A percentile compares a stretch with the other conserved stretches of the same genome.
Evolutionary conservation across 2,329 filamentous ascomycete species (phyloP).

Genomic region (Phialemonium atrogriseum): DNA sequence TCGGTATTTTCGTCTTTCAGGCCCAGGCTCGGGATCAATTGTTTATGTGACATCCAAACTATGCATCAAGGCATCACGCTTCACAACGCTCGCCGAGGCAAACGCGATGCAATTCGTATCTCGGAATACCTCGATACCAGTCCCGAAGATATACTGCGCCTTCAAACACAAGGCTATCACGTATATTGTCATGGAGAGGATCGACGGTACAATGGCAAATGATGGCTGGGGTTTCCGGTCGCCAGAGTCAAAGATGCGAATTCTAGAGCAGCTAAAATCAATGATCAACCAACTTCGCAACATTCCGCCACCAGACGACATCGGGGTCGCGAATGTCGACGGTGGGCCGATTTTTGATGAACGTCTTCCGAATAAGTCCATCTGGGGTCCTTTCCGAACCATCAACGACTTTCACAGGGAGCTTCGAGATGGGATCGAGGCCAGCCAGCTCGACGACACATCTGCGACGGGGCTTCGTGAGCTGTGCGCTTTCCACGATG

Average conservation of each 20-base stretch:
- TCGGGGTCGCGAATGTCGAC: constrained; percentile 9
- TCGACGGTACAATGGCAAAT: constrained; percentile 17
- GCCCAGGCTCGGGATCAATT: no score
- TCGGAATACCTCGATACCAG: constrained; percentile 32
- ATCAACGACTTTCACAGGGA: constrained; percentile 18
- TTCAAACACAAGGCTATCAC: constrained; percentile 24
- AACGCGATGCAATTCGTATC: constrained; percentile 30
- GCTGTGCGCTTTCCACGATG: constrained; percentile 13
- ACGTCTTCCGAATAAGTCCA: constrained; percentile 10
- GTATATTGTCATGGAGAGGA: constrained; percentile 34
- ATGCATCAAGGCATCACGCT: constrained; percentile 23
- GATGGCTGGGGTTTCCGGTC: constrained; percentile 9
- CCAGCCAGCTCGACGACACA: no score
- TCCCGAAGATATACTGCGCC: constrained; percentile 32
- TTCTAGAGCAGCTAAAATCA: constrained; percentile 13
- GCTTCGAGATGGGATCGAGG: no score
- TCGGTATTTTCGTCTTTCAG: no score
- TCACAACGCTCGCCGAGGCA: constrained; percentile 26
- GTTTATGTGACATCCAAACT: no score
- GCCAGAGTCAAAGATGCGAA: constrained; percentile 9
- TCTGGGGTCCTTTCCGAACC: constrained; percentile 17
- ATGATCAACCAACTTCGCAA: constrained; percentile 12
- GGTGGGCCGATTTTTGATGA: constrained; percentile 15
- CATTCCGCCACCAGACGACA: constrained; percentile 5
- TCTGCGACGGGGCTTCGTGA: no score